Base-by-base conservation (phyloP, 1,139 yeast genomes). In the Taiozyma sp. region DNA sequence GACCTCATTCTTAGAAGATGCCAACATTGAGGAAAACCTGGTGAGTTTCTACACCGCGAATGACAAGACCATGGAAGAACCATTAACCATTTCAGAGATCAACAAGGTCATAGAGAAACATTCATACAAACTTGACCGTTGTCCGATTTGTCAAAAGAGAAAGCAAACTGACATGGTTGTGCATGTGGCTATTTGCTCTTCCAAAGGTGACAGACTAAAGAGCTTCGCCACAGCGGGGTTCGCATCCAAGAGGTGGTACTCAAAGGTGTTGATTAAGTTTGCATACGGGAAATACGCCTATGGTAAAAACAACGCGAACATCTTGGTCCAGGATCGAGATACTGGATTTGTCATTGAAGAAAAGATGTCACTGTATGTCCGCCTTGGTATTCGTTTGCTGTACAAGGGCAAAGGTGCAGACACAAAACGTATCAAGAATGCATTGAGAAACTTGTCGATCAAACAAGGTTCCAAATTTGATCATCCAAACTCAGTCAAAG, bases 281-380 rank as follows among this genome's bases (percentile, higher is more conserved):
- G 88, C 95, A 0, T 90, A 89, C 64, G 99, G 99, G 0, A 85
- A 86, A 59, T 87, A 90, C 65, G 81, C 84, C 46, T 70, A 91
- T 32, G 99, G 99, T 1, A 85, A 90, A 40, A 88, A 91, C 63
- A 88, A 95, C 45, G 99, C 98, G 14, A 91, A 91, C 63, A 93
- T 93, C 42, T 72, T 93, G 49, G 98, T 93, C 3, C 98, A 93
- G 66, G 97, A 93, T 67, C 74, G 99, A 56, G 74, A 78, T 42
- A 86, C 97, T 0, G 99, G 99, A 0, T 79, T 87, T 47, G 81
- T 93, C 19, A 71, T 87, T 64, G 98, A 93, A 64, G 99, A 93
- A 62, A 89, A 90, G 61, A 93, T 93, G 88, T 85, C 93, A 49
- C 81, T 88, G 2, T 88, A 88, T 62, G 95, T 93, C 8, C 74